Evolutionary conservation across 192 early-diverging fungal species (phyloP).

Genomic region (Anaeromyces robustus): DNA sequence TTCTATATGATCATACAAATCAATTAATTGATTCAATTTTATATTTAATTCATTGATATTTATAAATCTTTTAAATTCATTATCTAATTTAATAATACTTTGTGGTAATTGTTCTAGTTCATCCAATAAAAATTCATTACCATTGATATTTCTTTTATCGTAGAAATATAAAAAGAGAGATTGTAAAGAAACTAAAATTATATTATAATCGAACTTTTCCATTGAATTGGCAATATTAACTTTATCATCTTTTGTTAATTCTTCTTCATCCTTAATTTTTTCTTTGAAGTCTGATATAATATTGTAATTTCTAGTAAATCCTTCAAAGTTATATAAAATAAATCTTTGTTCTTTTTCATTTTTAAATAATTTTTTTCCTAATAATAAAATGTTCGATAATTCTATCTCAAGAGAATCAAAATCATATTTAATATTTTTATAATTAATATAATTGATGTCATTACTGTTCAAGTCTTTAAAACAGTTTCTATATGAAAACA

Average conservation of each 20-base stretch:
- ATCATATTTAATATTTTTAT: neutral
- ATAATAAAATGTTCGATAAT: neutral
- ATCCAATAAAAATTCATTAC: neutral
- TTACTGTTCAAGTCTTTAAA: neutral
- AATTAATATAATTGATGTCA: neutral
- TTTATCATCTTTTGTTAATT: neutral
- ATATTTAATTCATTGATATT: neutral
- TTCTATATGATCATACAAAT: neutral
- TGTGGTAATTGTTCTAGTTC: neutral
- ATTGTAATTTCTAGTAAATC: neutral
- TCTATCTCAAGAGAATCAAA: neutral
- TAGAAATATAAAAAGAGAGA: neutral
- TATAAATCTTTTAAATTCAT: neutral
- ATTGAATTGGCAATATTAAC: neutral
- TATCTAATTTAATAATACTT: neutral
- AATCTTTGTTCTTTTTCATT: neutral
- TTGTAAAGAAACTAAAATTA: neutral
- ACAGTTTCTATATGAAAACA: neutral
- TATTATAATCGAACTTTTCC: neutral
- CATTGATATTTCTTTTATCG: neutral
- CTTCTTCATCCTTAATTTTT: neutral
- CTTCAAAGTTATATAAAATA: neutral
- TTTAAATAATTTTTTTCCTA: neutral
- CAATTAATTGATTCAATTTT: neutral
- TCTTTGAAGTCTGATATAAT: neutral